These are phyloP conservation scores for Asterochloris erici DNA, from an alignment of 139 green algal species.

Conservation along the genomic window DNA sequence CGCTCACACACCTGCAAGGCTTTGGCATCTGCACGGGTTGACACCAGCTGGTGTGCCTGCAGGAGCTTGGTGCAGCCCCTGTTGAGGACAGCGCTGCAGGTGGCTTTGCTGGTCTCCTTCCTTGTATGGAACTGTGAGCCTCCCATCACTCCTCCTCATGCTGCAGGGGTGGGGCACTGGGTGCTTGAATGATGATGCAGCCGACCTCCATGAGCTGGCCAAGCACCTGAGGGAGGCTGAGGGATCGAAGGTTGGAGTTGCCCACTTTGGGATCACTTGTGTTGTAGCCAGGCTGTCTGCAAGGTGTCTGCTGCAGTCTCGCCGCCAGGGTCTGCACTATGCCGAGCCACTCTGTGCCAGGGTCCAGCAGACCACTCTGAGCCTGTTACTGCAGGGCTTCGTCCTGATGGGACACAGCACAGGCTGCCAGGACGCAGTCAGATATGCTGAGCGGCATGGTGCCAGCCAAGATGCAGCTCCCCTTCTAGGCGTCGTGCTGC, in stretches of 20 bases:
- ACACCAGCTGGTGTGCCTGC: no score
- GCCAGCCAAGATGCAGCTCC: slow-evolving; percentile 4
- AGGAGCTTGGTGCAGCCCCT: no score
- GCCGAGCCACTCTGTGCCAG: no score
- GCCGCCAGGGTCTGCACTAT: no score
- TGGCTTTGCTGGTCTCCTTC: no score
- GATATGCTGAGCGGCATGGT: slow-evolving; percentile 28
- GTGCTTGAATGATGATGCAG: slow-evolving; percentile 61
- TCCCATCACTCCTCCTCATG: no score
- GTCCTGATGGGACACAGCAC: slow-evolving; percentile 71
- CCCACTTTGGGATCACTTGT: neutral
- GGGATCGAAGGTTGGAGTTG: slow-evolving; percentile 14
- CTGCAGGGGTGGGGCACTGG: slow-evolving; percentile 54
- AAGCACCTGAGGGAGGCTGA: slow-evolving; percentile 28
- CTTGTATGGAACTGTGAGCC: no score
- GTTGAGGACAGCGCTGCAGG: no score
- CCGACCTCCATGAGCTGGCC: slow-evolving; percentile 56
- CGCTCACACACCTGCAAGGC: no score
- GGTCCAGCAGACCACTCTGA: neutral
- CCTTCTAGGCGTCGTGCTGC: slow-evolving; percentile 44
- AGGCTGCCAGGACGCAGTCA: slow-evolving; percentile 71
- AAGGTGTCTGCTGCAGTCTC: neutral
- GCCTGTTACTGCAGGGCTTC: slow-evolving; percentile 21
- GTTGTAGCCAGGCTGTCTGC: neutral
- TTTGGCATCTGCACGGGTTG: no score